These are phyloP conservation scores for Torulaspora quercuum DNA, from an alignment of 805 yeast species.

Conservation along the genomic window DNA sequence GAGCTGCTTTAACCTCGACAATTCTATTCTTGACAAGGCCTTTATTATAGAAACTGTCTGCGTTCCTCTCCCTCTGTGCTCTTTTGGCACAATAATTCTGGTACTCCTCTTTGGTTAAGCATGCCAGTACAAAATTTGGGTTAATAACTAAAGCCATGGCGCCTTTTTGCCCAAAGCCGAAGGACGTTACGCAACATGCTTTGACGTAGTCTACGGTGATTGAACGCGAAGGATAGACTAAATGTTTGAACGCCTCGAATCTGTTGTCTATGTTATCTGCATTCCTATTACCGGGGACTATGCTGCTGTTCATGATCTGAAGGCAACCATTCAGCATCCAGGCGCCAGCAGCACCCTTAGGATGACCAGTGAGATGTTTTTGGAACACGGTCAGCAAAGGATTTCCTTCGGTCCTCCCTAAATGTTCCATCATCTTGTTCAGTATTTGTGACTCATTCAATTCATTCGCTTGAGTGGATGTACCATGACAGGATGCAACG, in stretches of 20 bases:
- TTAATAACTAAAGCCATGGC: constrained; percentile 84
- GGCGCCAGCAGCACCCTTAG: constrained; percentile 99
- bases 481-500: constrained; percentile 95
- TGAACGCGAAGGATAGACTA: constrained; percentile 83
- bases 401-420: constrained; percentile 90
- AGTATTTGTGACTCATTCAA: constrained; percentile 88
- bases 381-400: constrained; percentile 93
- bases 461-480: constrained; percentile 95
- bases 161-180: constrained; percentile 98
- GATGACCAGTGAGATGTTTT: constrained; percentile 94
- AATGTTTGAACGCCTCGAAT: constrained; percentile 70
- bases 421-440: constrained; percentile 80
- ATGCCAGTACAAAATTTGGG: constrained; percentile 82
- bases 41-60: constrained; percentile 87
- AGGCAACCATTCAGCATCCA: constrained; percentile 97
- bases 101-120: constrained; percentile 63
- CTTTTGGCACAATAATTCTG: constrained; percentile 64
- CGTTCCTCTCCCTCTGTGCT: constrained; percentile 67
- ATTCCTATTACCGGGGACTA: constrained; percentile 93
- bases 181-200: constrained; percentile 89
- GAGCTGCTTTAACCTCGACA: constrained; percentile 79
- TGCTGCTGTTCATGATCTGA: constrained; percentile 79
- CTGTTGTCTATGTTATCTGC: constrained; percentile 85
- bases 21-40: constrained; percentile 78
- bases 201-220: constrained; percentile 88